These are phyloP conservation scores for Sordaria brevicollis DNA, from an alignment of 495 filamentous ascomycete species.

Conservation along the genomic window DNA sequence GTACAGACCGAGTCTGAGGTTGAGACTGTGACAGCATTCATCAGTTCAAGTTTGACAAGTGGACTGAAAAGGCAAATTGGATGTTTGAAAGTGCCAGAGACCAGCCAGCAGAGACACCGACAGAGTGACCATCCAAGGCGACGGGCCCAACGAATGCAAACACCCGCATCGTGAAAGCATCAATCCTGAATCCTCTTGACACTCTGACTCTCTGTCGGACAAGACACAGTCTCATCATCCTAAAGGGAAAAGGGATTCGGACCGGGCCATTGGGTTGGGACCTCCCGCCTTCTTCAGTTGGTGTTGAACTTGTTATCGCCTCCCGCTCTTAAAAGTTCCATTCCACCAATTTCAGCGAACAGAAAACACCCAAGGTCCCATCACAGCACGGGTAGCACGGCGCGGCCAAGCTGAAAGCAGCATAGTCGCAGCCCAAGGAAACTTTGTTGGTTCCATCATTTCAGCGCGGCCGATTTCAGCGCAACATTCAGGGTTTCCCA, in stretches of 20 bases:
- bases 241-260: too few species aligned
- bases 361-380: too few species aligned
- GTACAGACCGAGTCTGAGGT: not conserved
- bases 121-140: not conserved
- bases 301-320: too few species aligned
- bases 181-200: too few species aligned
- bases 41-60: not conserved
- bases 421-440: not conserved
- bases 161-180: not conserved
- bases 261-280: not conserved
- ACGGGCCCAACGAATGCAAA: not conserved
- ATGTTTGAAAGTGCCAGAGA: not conserved
- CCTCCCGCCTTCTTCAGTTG: not conserved
- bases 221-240: not conserved
- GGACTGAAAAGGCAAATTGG: not conserved
- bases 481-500: not conserved
- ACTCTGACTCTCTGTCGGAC: not conserved
- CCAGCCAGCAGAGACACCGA: too few species aligned
- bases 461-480: too few species aligned
- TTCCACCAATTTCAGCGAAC: not conserved
- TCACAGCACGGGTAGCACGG: not conserved
- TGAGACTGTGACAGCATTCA: not conserved
- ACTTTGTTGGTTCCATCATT: not conserved
- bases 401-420: not conserved
- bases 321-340: not conserved